These are phyloP conservation scores for Moniliella sp. DNA, from an alignment of 1,284 basidiomycete species.

Conservation along the genomic window DNA sequence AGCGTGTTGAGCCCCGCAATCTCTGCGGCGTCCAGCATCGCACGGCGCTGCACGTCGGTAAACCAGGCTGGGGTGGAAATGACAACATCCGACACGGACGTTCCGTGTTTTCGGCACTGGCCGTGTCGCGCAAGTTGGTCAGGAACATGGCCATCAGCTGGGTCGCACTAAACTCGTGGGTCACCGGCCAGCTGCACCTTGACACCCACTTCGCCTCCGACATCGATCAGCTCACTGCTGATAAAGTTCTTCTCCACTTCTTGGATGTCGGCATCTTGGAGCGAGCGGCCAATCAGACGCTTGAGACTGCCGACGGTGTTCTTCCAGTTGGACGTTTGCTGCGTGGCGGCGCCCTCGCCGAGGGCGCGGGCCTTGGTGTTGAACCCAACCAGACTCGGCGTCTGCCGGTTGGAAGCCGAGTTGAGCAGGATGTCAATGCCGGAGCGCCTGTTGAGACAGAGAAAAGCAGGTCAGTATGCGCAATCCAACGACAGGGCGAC, in stretches of 20 bases:
- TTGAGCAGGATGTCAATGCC: slow-evolving; percentile 30
- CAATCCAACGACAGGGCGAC: no score
- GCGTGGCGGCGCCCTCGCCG: slow-evolving; percentile 29
- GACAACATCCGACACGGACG: slow-evolving; percentile 28
- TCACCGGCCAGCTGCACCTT: slow-evolving; percentile 25
- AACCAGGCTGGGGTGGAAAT: slow-evolving; percentile 31
- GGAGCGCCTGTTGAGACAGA: no score
- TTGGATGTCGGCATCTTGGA: slow-evolving; percentile 25
- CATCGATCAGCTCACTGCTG: slow-evolving; percentile 30
- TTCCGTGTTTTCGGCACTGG: slow-evolving; percentile 24
- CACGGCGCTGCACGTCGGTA: slow-evolving; percentile 29
- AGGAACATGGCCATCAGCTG: slow-evolving; percentile 33
- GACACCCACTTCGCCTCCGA: slow-evolving; percentile 29
- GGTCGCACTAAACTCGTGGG: slow-evolving; percentile 27
- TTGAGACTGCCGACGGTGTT: slow-evolving; percentile 33
- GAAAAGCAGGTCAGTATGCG: no score
- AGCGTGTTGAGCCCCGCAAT: slow-evolving; percentile 31
- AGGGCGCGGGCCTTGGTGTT: slow-evolving; percentile 29
- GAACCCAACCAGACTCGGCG: slow-evolving; percentile 32
- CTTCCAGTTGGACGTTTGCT: slow-evolving; percentile 33
- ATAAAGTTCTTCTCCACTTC: slow-evolving; percentile 29
- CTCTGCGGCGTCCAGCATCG: slow-evolving; percentile 30
- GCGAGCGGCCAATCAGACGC: slow-evolving; percentile 25
- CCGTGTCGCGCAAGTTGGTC: slow-evolving; percentile 28
- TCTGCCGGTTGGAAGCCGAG: slow-evolving; percentile 30